Evolutionary conservation across 2,329 filamentous ascomycete species (phyloP).

Genomic region (Alternaria ventricosa): DNA sequence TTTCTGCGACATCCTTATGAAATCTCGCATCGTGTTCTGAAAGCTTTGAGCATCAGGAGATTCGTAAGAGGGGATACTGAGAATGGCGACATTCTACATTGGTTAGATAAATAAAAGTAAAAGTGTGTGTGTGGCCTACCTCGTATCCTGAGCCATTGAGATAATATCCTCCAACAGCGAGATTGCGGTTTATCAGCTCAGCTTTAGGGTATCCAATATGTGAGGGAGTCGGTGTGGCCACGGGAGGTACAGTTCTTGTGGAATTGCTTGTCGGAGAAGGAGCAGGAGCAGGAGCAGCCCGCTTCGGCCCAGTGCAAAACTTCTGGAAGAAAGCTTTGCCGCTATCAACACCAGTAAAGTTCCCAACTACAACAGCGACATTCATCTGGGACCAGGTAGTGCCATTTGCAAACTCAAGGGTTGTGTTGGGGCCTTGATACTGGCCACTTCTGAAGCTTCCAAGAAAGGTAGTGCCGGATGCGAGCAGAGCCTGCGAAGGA

Average conservation of each 20-base stretch:
- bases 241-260: conserved; percentile 19
- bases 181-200: conserved; percentile 41
- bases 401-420: conserved; percentile 46
- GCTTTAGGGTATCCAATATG: conserved; percentile 50
- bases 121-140: conserved; percentile 33
- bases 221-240: conserved; percentile 32
- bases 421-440: conserved; percentile 45
- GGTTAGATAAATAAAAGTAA: conserved; percentile 42
- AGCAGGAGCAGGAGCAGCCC: conserved; percentile 17
- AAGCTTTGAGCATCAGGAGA: conserved; percentile 43
- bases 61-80: conserved; percentile 54
- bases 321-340: conserved; percentile 51
- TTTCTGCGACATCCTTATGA: conserved; percentile 56
- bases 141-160: conserved; percentile 49
- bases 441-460: conserved; percentile 39
- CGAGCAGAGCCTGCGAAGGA: conserved; percentile 41
- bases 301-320: conserved; percentile 44
- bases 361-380: conserved; percentile 35
- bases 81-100: conserved; percentile 54
- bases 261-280: conserved; percentile 17
- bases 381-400: conserved; percentile 40
- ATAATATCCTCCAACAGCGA: conserved; percentile 55
- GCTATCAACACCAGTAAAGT: conserved; percentile 47
- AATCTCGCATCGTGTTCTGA: conserved; percentile 49
- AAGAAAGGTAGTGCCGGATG: conserved; percentile 34